Evolutionary conservation across 176 grass and related monocot species (phyloP), one percentile per base, ranked within the genome.

Genomic region (Eragrostis curvula): DNA sequence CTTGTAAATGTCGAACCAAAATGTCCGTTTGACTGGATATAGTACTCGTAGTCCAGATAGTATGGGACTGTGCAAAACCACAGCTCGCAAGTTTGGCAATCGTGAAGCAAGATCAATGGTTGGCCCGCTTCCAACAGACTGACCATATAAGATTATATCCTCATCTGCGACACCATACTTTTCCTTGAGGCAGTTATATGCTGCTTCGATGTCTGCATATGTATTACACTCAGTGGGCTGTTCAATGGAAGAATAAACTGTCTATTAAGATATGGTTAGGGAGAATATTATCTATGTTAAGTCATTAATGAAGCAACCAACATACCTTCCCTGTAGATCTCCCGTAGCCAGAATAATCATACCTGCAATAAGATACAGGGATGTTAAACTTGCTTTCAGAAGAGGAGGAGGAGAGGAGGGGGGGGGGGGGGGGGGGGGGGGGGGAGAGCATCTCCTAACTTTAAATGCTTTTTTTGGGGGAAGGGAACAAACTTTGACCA

Each of bases 1-100:
- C 94, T 97, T 97, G 81, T 94, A 97, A 81, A 97, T 97, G 78
- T 97, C 94, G n/a, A 97, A 97, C 94, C 94, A 97, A 79, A 73
- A 97, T 14, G 94, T 78, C 12, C 82, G 81, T 61, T 91, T 97
- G 62, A 94, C 88, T 83, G 94, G 94, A 91, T 94, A 97, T 27
- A 97, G 81, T 64, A 97, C 94, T 87, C 94, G 82, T 44, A 97
- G 47, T 71, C 94, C 94, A 85, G 94, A 97, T 58, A 97, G 78
- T 81, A 97, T 97, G 23, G 91, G 91, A 91, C 91, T 94, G 41
- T 97, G 91, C 80, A 97, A 84, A 94, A 97, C 91, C 32, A 97
- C 91, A 46, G 91, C 94, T 78, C 94, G 90, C 76, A 97, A 87
- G 42, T 89, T 91, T 62, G 89, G 94, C 72, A 91, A 78, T 64